Evolutionary conservation across 148 eudicot species (phyloP).

Genomic region (Euryodendron excelsum): DNA sequence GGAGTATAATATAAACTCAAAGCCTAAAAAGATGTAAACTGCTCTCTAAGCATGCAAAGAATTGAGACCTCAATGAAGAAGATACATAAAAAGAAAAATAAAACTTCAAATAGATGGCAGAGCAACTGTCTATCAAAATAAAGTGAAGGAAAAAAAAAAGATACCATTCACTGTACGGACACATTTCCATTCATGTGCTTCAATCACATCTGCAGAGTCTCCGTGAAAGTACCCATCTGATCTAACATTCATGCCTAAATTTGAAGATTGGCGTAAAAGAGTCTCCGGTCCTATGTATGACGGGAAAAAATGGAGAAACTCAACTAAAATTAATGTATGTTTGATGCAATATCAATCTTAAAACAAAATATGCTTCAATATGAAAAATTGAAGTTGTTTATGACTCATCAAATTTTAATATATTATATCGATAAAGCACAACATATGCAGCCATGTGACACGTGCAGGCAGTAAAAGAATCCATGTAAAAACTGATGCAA

Average conservation of each 20-base stretch:
- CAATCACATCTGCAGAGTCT: constrained; percentile 72
- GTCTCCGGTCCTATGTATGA: constrained; percentile 60
- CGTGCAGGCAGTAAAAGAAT: not conserved
- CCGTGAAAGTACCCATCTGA: constrained; percentile 50
- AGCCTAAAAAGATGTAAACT: not conserved
- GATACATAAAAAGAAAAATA: constrained; percentile 9
- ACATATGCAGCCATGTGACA: not conserved
- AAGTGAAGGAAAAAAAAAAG: not conserved
- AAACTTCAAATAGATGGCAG: not conserved
- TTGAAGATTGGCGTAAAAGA: constrained; percentile 67
- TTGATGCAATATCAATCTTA: not conserved
- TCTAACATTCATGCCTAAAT: constrained; percentile 37
- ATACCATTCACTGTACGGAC: constrained; percentile 77
- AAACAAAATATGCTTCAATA: not conserved
- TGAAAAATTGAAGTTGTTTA: not conserved
- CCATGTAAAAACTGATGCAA: not conserved
- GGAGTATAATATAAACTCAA: not conserved
- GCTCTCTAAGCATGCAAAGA: not conserved
- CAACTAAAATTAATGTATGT: not conserved
- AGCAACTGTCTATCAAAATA: not conserved
- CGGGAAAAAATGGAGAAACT: not conserved
- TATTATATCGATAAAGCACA: not conserved
- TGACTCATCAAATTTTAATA: not conserved
- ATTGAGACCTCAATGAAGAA: not conserved
- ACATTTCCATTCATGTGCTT: constrained; percentile 89